Evolutionary conservation across 73 alveolate genomes (phyloP).

Genomic region (Stentor roeselii): DNA sequence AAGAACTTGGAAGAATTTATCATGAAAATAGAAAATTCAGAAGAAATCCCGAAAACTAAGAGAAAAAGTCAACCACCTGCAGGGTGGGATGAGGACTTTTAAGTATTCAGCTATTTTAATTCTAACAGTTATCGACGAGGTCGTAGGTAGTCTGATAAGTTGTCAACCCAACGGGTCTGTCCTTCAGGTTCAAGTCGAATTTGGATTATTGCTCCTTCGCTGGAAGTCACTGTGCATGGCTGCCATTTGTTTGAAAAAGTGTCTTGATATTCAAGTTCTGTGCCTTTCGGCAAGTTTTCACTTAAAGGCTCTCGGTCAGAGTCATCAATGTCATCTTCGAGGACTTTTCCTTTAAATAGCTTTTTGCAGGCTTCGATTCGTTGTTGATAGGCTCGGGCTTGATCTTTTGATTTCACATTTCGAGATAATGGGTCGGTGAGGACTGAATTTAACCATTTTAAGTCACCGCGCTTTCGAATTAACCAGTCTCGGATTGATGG

Average conservation of each 20-base stretch:
- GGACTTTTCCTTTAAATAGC: not conserved
- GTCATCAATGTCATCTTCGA: not conserved
- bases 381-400: not conserved
- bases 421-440: conserved; percentile 23
- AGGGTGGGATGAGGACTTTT: conserved; percentile 18
- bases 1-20: conserved; percentile 14
- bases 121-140: not conserved
- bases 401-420: not conserved
- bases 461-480: conserved; percentile 2
- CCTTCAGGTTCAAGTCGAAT: not conserved
- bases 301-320: not conserved
- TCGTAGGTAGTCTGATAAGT: not conserved
- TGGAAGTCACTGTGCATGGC: not conserved
- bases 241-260: not conserved
- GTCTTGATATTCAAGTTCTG: not conserved
- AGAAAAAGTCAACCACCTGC: not conserved
- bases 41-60: conserved; percentile 7
- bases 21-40: not conserved
- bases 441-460: conserved; percentile 10
- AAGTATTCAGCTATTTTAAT: not conserved
- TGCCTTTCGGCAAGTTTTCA: not conserved
- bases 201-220: not conserved
- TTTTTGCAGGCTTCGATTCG: not conserved
- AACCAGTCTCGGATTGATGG: conserved; percentile 30
- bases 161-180: not conserved